Evolutionary conservation across 2,329 filamentous ascomycete genomes (phyloP).

Genomic region (Diaporthe sp.): DNA sequence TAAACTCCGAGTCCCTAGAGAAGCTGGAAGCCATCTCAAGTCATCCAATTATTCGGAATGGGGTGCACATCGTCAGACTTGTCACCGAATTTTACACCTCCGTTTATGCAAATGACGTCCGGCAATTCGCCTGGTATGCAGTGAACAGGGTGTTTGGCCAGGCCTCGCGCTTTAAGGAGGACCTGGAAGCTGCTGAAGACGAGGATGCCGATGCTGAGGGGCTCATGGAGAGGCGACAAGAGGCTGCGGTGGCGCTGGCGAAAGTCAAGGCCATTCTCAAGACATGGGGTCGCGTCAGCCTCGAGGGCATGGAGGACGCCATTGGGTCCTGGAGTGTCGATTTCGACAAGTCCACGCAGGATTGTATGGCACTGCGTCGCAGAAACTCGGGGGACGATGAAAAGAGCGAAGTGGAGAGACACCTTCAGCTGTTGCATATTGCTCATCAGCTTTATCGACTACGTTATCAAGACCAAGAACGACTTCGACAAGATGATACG

Average conservation of each 20-base stretch:
- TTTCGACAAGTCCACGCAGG: constrained; percentile 14
- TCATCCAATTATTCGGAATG: constrained; percentile 23
- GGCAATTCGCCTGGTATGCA: constrained; percentile 23
- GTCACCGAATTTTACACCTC: constrained; percentile 14
- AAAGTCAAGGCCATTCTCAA: constrained; percentile 22
- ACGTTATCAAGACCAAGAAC: constrained; percentile 24
- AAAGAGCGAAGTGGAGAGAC: background rate
- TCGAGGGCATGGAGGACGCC: background rate
- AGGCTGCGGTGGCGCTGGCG: background rate
- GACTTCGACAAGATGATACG: background rate
- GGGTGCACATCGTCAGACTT: constrained; percentile 9
- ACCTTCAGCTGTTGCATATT: background rate
- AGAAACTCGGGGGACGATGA: constrained; percentile 6
- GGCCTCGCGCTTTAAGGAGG: constrained; percentile 13
- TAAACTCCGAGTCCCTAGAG: constrained; percentile 11
- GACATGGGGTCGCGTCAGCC: constrained; percentile 18
- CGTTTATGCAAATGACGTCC: background rate
- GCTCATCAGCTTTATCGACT: constrained; percentile 28
- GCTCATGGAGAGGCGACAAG: background rate
- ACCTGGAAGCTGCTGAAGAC: background rate
- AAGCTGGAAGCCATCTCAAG: constrained; percentile 30
- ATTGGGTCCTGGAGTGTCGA: background rate
- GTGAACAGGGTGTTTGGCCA: background rate
- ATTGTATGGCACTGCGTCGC: background rate
- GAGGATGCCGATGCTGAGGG: background rate